A percentile compares a stretch with the other conserved stretches of the same genome.
Conservation (phyloP, 371 early-diverging fungal species). For the Mucor sp. region DNA sequence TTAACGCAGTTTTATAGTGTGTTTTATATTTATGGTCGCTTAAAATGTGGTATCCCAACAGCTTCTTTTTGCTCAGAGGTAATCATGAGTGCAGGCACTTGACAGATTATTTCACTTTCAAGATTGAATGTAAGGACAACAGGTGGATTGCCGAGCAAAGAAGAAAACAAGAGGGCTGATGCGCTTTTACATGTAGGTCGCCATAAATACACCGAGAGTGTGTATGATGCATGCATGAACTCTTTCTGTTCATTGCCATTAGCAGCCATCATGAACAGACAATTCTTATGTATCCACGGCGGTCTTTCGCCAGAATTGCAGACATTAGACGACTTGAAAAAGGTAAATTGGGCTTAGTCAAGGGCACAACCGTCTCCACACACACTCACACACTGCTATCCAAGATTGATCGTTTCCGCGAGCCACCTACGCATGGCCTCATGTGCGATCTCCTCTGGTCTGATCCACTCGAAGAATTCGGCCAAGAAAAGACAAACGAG, state of each 20-base stretch:
- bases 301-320: conserved; percentile 89
- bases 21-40: conserved; percentile 89
- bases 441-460: conserved; percentile 99
- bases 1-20: conserved; percentile 57
- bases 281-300: conserved; percentile 98
- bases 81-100: conserved; percentile 99
- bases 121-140: conserved; percentile 87
- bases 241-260: conserved; percentile 97
- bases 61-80: conserved; percentile 93
- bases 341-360: conserved; percentile 60
- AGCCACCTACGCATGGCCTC: conserved; percentile 93
- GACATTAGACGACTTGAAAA: conserved; percentile 92
- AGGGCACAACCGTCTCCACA: background rate
- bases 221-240: conserved; percentile 96
- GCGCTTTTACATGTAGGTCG: conserved; percentile 54
- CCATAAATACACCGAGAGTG: conserved; percentile 93
- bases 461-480: conserved; percentile 96
- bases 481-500: conserved; percentile 82
- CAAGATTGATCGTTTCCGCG: conserved; percentile 91
- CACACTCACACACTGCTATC: background rate
- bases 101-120: conserved; percentile 98
- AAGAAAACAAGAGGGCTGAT: background rate
- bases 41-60: conserved; percentile 93
- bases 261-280: conserved; percentile 94
- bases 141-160: background rate